These are phyloP conservation scores for Calonectria fujianensis DNA, from an alignment of 2,329 filamentous ascomycete species.

Conservation along the genomic window DNA sequence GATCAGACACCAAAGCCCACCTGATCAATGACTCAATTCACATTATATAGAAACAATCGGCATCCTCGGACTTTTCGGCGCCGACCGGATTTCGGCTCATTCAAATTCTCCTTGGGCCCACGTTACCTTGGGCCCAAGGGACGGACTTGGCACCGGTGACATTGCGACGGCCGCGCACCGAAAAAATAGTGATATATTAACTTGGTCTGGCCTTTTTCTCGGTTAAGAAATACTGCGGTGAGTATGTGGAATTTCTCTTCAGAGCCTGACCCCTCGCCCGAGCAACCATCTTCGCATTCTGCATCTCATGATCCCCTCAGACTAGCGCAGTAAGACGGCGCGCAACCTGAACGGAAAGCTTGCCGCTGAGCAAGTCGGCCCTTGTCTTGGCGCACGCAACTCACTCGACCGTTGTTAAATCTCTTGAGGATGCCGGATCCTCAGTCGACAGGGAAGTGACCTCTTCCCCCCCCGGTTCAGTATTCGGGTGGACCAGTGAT, in stretches of 20 bases:
- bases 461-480: constrained; percentile 26
- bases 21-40: constrained; percentile 16
- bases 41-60: background rate
- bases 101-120: background rate
- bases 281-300: constrained; percentile 1
- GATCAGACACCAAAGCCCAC: background rate
- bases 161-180: constrained; percentile 27
- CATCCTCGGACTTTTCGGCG: constrained; percentile 16
- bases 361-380: constrained; percentile 9
- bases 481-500: constrained; percentile 38
- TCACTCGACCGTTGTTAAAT: constrained; percentile 14
- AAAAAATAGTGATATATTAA: constrained; percentile 25
- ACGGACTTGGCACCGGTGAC: constrained; percentile 28
- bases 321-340: constrained; percentile 39
- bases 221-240: background rate
- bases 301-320: constrained; percentile 27
- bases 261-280: background rate
- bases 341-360: constrained; percentile 18
- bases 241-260: background rate
- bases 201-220: background rate
- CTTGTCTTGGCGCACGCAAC: constrained; percentile 36
- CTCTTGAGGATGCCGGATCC: background rate
- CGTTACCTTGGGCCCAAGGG: constrained; percentile 16
- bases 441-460: constrained; percentile 34
- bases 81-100: constrained; percentile 26